Evolutionary conservation across 129 eudicot genomes (phyloP).

Genomic region (Helianthus annuus): HanXRQr2.0-SUNRISE NC_035436.2:228451-228950

Average conservation of each 20-base stretch:
- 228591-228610: neutral
- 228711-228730: neutral
- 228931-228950: slow-evolving; percentile 87
- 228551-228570: slow-evolving; percentile 15
- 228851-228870: slow-evolving; percentile 83
- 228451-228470: slow-evolving; percentile 12
- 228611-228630: slow-evolving; percentile 12
- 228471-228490: slow-evolving; percentile 11
- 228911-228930: slow-evolving; percentile 94
- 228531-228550: neutral
- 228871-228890: slow-evolving; percentile 78
- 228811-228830: slow-evolving; percentile 9
- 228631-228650: slow-evolving; percentile 5
- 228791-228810: neutral
- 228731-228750: too few species aligned
- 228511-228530: slow-evolving; percentile 10
- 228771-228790: neutral
- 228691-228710: slow-evolving; percentile 3
- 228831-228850: slow-evolving; percentile 22
- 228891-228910: slow-evolving; percentile 98
- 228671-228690: neutral
- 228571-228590: neutral
- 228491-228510: slow-evolving; percentile 15
- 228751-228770: neutral
- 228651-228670: neutral